Conservation (phyloP, 139 green algal species). For the Chlorokybus atmophyticus region DNA sequence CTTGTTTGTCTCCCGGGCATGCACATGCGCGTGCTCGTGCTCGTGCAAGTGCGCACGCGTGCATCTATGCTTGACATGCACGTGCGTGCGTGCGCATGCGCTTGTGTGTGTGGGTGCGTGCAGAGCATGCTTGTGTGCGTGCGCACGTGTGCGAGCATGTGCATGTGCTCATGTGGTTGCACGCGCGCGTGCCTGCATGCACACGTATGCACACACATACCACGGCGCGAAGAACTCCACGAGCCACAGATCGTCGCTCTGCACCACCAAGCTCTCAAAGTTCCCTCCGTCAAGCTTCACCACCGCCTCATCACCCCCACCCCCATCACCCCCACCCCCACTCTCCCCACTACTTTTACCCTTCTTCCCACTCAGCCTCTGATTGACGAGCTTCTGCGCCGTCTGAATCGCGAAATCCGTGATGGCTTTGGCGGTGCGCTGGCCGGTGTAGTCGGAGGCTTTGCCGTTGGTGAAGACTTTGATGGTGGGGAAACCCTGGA, state of each 20-base stretch:
- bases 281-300: slow-evolving; percentile 51
- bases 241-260: slow-evolving; percentile 59
- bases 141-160: too few species aligned
- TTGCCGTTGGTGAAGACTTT: slow-evolving; percentile 50
- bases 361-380: slow-evolving; percentile 9
- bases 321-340: slow-evolving; percentile 20
- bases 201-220: too few species aligned
- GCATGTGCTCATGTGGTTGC: too few species aligned
- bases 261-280: slow-evolving; percentile 58
- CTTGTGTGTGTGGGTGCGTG: too few species aligned
- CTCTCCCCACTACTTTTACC: slow-evolving; percentile 14
- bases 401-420: slow-evolving; percentile 46
- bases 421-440: slow-evolving; percentile 60
- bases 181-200: too few species aligned
- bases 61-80: too few species aligned
- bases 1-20: too few species aligned
- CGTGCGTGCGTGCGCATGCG: too few species aligned
- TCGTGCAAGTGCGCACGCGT: too few species aligned
- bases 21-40: too few species aligned
- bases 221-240: slow-evolving; percentile 54
- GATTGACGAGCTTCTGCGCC: slow-evolving; percentile 16
- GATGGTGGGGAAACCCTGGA: slow-evolving; percentile 68
- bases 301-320: slow-evolving; percentile 51
- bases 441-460: slow-evolving; percentile 50
- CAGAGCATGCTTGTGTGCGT: too few species aligned